Evolutionary conservation across 2,329 filamentous ascomycete genomes (phyloP).

Genomic region (Bretziella fagacearum): DNA sequence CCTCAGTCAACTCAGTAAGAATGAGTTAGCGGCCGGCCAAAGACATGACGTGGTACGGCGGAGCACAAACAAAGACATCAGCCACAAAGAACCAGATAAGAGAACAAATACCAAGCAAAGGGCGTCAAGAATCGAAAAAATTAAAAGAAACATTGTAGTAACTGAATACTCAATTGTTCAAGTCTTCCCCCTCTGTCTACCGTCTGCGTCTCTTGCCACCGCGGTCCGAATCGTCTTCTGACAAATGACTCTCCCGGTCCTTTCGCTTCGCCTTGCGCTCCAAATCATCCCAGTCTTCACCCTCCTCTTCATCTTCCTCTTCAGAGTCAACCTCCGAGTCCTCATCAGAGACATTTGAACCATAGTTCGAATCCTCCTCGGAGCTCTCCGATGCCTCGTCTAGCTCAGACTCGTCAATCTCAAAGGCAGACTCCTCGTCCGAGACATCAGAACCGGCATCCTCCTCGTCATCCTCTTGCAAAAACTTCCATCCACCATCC

Average conservation of each 20-base stretch:
- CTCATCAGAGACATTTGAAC: conserved; percentile 74
- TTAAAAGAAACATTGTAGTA: conserved; percentile 2
- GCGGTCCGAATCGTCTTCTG: conserved; percentile 45
- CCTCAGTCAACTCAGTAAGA: too few species aligned
- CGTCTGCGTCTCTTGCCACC: conserved; percentile 38
- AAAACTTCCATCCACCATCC: conserved; percentile 89
- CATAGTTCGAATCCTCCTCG: conserved; percentile 82
- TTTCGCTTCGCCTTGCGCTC: conserved; percentile 82
- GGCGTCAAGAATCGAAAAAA: not conserved
- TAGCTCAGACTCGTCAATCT: conserved; percentile 73
- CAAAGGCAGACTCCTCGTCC: conserved; percentile 71
- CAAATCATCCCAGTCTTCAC: conserved; percentile 87
- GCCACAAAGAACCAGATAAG: conserved; percentile 9
- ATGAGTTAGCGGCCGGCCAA: too few species aligned
- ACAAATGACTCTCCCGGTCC: conserved; percentile 49
- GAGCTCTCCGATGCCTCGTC: conserved; percentile 61
- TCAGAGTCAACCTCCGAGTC: conserved; percentile 48
- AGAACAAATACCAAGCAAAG: too few species aligned
- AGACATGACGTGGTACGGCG: too few species aligned
- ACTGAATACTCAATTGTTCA: too few species aligned
- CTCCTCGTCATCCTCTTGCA: conserved; percentile 73
- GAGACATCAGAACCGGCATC: conserved; percentile 63
- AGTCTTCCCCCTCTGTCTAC: conserved; percentile 22
- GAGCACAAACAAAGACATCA: conserved; percentile 3
- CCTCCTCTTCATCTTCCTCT: conserved; percentile 54